Percentiles rank a stretch among this genome's conserved stretches.
These are phyloP conservation scores for Aurinia saxatilis DNA, from an alignment of 345 rosid species.

Conservation along the genomic window DNA sequence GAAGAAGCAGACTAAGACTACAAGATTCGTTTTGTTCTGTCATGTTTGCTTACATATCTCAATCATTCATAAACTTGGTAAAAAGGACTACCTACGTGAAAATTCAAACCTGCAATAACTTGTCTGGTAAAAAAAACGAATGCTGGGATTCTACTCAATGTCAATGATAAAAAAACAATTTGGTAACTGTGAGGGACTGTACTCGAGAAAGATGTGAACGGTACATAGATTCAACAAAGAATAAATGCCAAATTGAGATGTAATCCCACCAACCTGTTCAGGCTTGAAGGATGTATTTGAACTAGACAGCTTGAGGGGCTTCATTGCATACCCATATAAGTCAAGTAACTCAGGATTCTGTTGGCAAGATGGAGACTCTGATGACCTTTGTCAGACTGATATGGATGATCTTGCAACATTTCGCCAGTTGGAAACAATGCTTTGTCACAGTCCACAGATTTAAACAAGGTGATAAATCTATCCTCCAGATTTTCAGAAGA, in stretches of 20 bases:
- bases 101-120: not conserved
- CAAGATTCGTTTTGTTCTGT: not conserved
- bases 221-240: too few relatives aligned
- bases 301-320: conserved; percentile 48
- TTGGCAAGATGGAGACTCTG: too few relatives aligned
- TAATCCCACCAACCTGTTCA: conserved; percentile 51
- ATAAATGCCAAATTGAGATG: too few relatives aligned
- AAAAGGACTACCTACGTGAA: not conserved
- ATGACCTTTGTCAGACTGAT: too few relatives aligned
- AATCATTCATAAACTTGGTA: not conserved
- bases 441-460: conserved; percentile 46
- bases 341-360: conserved; percentile 32
- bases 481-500: conserved; percentile 3
- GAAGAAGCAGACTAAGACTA: not conserved
- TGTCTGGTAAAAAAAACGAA: not conserved
- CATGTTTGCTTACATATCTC: not conserved
- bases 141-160: too few relatives aligned
- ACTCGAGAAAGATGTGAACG: too few relatives aligned
- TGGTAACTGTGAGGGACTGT: too few relatives aligned
- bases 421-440: too few relatives aligned
- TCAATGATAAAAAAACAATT: too few relatives aligned
- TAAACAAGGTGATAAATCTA: conserved; percentile 53
- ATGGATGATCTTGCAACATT: too few relatives aligned
- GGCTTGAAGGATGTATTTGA: conserved; percentile 79
- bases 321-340: conserved; percentile 41